Evolutionary conservation across 495 filamentous ascomycete species (phyloP).

Genomic region (Podospora australis): DNA sequence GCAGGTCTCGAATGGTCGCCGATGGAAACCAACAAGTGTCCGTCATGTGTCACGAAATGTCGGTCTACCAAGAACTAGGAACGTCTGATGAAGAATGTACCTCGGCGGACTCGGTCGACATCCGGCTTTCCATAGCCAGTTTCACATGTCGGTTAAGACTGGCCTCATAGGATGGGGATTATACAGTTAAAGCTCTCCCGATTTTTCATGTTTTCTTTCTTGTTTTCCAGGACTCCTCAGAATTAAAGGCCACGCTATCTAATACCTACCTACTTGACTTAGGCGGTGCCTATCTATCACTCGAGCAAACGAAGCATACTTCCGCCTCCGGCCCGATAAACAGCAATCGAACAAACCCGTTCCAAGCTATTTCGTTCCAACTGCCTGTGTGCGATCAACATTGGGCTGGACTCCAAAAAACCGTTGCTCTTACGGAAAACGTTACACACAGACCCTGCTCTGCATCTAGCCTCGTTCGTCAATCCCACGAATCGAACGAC

Average conservation of each 20-base stretch:
- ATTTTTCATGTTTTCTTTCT: not conserved
- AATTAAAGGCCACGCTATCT: too few relatives aligned
- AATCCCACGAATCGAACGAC: constrained; percentile 13
- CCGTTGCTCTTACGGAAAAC: not conserved
- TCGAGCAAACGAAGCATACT: not conserved
- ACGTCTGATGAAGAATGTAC: constrained; percentile 8
- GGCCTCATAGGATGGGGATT: too few relatives aligned
- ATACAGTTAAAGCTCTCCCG: too few relatives aligned
- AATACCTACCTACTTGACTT: too few relatives aligned
- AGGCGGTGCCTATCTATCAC: too few relatives aligned
- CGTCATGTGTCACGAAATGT: not conserved
- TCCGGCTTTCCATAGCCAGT: constrained; percentile 5
- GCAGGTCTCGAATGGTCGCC: not conserved
- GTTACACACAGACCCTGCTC: constrained; percentile 5
- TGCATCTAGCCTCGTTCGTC: not conserved
- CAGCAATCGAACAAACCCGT: too few relatives aligned
- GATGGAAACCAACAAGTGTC: not conserved
- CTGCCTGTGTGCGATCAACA: too few relatives aligned
- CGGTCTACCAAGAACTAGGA: not conserved
- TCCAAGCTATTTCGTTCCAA: too few relatives aligned
- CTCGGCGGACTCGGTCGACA: constrained; percentile 17
- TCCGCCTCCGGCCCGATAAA: too few relatives aligned
- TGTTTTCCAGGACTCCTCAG: too few relatives aligned
- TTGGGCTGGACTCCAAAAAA: too few relatives aligned
- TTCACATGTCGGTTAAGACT: too few relatives aligned